These are phyloP conservation scores for Salvia rosmarinus DNA, from an alignment of 257 asterid species.

Conservation along the genomic window DNA sequence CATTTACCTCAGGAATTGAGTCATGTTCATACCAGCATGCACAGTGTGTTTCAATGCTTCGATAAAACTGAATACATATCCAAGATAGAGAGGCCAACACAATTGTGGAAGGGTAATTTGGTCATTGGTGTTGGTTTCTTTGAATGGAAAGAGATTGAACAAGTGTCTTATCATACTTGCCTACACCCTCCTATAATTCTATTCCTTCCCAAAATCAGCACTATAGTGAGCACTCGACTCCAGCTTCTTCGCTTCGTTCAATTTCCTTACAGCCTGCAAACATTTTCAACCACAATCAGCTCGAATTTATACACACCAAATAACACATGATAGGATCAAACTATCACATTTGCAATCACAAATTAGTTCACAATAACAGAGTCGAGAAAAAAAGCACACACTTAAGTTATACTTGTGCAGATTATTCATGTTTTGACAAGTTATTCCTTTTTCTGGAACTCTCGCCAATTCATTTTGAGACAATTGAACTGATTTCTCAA, in stretches of 20 bases:
- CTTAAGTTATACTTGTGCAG: too few relatives aligned
- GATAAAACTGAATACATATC: not conserved
- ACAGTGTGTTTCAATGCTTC: constrained; percentile 4
- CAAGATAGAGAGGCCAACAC: not conserved
- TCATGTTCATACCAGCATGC: not conserved
- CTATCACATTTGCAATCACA: not conserved
- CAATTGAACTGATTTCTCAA: not conserved
- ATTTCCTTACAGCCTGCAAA: constrained; percentile 84
- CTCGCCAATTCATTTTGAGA: not conserved
- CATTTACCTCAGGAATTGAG: not conserved
- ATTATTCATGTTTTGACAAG: not conserved
- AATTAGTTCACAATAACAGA: not conserved
- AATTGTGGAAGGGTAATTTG: not conserved
- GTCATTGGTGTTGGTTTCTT: not conserved
- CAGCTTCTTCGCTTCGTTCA: constrained; percentile 93
- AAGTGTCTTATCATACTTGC: not conserved
- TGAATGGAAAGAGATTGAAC: not conserved
- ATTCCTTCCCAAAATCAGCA: constrained; percentile 84
- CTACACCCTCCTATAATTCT: not conserved
- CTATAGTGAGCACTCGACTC: constrained; percentile 94
- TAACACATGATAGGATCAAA: not conserved
- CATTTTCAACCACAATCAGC: constrained; percentile 8
- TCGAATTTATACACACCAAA: not conserved
- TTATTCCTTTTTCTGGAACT: not conserved
- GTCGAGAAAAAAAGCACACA: too few relatives aligned